Percentiles rank a stretch among this genome's conserved stretches.
phyloP scores from a whole-genome alignment of 306 rosid genomes.

The Clitoria ternatea region DNA sequence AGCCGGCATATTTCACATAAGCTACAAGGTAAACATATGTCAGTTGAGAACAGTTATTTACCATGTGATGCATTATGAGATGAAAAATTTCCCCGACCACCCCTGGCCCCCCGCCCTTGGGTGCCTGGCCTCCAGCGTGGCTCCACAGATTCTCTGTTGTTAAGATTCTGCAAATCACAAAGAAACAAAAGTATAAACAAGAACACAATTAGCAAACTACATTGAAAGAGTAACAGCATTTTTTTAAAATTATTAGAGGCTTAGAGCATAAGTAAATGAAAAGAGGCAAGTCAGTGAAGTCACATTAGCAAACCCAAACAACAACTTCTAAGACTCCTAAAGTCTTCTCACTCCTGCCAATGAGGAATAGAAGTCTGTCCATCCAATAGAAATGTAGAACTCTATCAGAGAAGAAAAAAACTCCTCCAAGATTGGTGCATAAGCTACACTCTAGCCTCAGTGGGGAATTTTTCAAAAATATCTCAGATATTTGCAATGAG shows the following conservation, averaged over 20 bases:
- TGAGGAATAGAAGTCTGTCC: background rate
- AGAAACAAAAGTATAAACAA: conserved; percentile 13
- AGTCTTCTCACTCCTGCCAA: conserved; percentile 3
- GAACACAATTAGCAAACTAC: conserved; percentile 9
- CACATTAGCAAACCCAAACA: background rate
- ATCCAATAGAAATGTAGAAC: background rate
- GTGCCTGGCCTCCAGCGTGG: conserved; percentile 66
- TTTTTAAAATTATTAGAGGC: background rate
- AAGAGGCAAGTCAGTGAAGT: background rate
- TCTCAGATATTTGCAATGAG: background rate
- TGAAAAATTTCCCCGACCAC: conserved; percentile 63
- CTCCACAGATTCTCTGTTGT: conserved; percentile 71
- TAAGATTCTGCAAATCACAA: conserved; percentile 59
- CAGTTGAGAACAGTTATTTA: conserved; percentile 31
- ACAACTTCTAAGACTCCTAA: conserved; percentile 12
- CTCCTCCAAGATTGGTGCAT: background rate
- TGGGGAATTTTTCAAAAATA: background rate
- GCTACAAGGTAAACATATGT: background rate
- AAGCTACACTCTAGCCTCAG: background rate
- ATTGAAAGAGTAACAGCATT: background rate
- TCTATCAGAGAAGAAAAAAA: background rate
- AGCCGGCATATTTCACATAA: conserved; percentile 15
- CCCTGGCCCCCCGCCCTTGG: conserved; percentile 80
- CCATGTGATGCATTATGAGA: conserved; percentile 63
- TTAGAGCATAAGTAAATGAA: background rate